Conservation (phyloP, 148 eudicot species). For the Chenopodium suecicum region DNA sequence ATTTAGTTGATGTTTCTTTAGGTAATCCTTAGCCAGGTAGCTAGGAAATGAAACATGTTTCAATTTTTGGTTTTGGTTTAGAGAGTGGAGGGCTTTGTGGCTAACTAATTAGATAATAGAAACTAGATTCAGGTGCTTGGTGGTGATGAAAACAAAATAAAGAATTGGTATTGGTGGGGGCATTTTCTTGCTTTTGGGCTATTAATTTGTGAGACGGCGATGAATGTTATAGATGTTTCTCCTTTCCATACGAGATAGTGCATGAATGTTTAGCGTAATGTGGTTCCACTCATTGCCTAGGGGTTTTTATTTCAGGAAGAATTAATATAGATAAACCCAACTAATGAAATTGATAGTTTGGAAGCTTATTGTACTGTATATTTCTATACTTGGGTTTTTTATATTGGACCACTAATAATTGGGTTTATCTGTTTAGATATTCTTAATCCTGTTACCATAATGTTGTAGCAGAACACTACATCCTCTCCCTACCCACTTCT, state of each 20-base stretch:
- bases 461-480: not conserved
- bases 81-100: not conserved
- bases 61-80: not conserved
- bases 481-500: too few relatives aligned
- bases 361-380: too few relatives aligned
- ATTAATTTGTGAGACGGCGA: not conserved
- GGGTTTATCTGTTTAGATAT: too few relatives aligned
- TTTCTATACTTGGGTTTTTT: too few relatives aligned
- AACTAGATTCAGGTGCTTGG: not conserved
- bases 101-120: not conserved
- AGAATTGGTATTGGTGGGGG: not conserved
- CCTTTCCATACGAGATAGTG: too few relatives aligned
- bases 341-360: too few relatives aligned
- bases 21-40: not conserved
- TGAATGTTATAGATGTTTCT: not conserved
- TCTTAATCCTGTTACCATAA: not conserved
- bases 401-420: too few relatives aligned
- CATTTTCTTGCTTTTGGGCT: not conserved
- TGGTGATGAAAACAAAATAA: not conserved
- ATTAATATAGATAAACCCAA: too few relatives aligned
- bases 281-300: too few relatives aligned
- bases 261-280: too few relatives aligned
- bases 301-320: too few relatives aligned
- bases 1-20: not conserved
- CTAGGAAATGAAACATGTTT: constrained; percentile 9